Evolutionary conservation across 129 eudicot species (phyloP), one percentile per base, ranked within the genome.

Genomic region (Oenanthe sinensis): DNA sequence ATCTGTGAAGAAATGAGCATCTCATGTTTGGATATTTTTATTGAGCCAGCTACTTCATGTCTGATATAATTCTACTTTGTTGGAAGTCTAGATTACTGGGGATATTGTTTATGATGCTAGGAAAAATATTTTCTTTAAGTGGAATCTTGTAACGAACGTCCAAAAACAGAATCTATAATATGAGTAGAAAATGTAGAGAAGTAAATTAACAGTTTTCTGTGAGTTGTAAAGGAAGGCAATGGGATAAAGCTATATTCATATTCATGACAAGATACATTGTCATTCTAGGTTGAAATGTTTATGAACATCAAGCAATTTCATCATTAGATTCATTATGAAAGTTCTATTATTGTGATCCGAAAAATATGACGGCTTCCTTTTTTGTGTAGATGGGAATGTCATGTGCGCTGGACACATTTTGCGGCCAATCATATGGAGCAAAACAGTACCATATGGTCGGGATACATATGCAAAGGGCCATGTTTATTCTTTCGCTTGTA

Each of bases 381-480:
- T 44, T 54, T n/a, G 48, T 75, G 75, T 49, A 93, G 98, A 81
- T 89, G 90, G 98, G 98, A 22, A 89, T 93, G 98, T 87, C 96
- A 45, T 86, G 97, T 84, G 98, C 98, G 72, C 74, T 91, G 74
- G 98, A 93, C 81, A 93, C 98, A 16, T 80, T 91, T 46, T 89
- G 98, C 79, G 98, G 98, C 43, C 98, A 93, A 28, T 89, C 98
- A 4, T 91, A 85, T 79, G 98, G 98, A 73, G 98, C 98, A 44
- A 88, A 91, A 79, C 97, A 93, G 62, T 89, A 89, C 83, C 93
- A 88, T 79, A 88, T 91, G 97, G 81, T 93, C 2, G 97, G 98
- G 55, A 91, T 93, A 36, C 90, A 93, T 69, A 87, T 84, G 90
- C 98, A 90, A 54, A 85, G 91, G 81, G 88, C 92, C 50, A 83